Percentiles rank a stretch among this genome's conserved stretches.
Evolutionary conservation across 768 basidiomycete genomes (phyloP).

Genomic region (Rubroboletus satanas): DNA sequence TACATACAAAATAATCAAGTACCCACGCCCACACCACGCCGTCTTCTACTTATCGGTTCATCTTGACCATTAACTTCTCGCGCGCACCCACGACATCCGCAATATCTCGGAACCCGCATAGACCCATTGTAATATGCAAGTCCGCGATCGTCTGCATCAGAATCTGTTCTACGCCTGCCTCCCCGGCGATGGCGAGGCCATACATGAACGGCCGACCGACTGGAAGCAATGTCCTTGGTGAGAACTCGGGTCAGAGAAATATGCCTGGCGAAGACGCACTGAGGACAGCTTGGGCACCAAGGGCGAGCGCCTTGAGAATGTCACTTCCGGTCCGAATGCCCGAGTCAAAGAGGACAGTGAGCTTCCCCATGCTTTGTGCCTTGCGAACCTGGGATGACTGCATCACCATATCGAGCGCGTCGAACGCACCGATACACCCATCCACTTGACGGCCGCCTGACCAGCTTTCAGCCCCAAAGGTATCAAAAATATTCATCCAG

Average conservation of each 20-base stretch:
- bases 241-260: neutral
- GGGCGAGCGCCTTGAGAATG: slow-evolving; percentile 50
- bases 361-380: slow-evolving; percentile 55
- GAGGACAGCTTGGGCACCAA: slow-evolving; percentile 53
- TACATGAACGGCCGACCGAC: slow-evolving; percentile 47
- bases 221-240: neutral
- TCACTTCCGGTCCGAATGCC: slow-evolving; percentile 55
- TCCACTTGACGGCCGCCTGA: slow-evolving; percentile 74
- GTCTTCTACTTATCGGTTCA: slow-evolving; percentile 1
- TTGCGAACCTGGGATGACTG: slow-evolving; percentile 53
- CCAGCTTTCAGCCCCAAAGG: neutral
- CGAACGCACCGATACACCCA: slow-evolving; percentile 70
- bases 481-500: neutral
- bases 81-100: slow-evolving; percentile 37
- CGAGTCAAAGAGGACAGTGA: slow-evolving; percentile 68
- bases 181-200: slow-evolving; percentile 45
- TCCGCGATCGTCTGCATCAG: slow-evolving; percentile 43
- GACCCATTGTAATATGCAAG: slow-evolving; percentile 41
- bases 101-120: slow-evolving; percentile 37
- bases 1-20: neutral
- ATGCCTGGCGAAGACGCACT: slow-evolving; percentile 24
- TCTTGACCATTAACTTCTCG: slow-evolving; percentile 32
- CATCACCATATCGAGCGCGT: slow-evolving; percentile 65
- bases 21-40: neutral
- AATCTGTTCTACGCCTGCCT: slow-evolving; percentile 47